phyloP scores from a whole-genome alignment of 2,329 filamentous ascomycete genomes.

The Zasmidium cellare region DNA sequence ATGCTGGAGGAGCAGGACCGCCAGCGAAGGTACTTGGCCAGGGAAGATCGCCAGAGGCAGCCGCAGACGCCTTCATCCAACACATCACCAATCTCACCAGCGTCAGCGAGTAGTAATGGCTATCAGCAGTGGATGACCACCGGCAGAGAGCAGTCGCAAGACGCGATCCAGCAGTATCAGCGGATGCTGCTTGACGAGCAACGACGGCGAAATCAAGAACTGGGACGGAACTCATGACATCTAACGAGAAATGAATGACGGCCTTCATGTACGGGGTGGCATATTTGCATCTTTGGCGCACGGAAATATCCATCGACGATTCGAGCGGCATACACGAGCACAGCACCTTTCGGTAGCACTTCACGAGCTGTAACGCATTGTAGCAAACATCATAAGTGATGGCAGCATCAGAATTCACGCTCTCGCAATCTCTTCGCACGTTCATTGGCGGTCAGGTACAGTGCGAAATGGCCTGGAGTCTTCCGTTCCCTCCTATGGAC shows the following conservation, averaged over 20 bases:
- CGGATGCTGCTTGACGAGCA: slow-evolving; percentile 18
- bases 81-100: background rate
- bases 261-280: background rate
- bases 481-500: too few species aligned
- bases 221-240: background rate
- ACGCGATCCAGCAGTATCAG: slow-evolving; percentile 14
- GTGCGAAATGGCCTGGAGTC: too few species aligned
- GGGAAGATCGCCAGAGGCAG: background rate
- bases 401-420: too few species aligned
- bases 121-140: background rate
- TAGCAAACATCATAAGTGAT: too few species aligned
- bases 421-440: too few species aligned
- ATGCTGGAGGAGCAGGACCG: slow-evolving; percentile 6
- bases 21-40: background rate
- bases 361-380: too few species aligned
- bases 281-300: background rate
- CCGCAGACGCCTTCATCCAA: background rate
- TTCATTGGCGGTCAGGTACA: too few species aligned
- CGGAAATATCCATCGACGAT: too few species aligned
- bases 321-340: too few species aligned
- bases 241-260: background rate
- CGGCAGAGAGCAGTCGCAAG: background rate
- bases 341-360: too few species aligned
- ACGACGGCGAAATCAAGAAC: slow-evolving; percentile 10
- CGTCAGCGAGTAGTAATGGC: background rate